These are phyloP conservation scores for Lumnitzera racemosa DNA, from an alignment of 345 rosid species.

Conservation along the genomic window DNA sequence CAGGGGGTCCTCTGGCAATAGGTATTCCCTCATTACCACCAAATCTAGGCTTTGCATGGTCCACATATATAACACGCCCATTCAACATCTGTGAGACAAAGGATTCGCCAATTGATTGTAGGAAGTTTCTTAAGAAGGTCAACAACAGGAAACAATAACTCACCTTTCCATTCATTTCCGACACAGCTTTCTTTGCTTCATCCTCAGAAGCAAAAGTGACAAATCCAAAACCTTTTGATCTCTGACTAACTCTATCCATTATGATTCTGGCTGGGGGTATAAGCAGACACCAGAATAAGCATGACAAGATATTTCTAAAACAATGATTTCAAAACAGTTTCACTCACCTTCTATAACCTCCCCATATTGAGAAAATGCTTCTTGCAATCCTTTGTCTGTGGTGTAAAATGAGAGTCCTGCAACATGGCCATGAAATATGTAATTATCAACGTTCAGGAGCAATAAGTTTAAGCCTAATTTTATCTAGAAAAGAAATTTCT, in stretches of 20 bases:
- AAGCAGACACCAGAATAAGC: background rate
- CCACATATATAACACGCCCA: conserved; percentile 66
- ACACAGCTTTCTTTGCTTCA: conserved; percentile 59
- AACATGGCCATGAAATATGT: background rate
- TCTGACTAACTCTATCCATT: conserved; percentile 52
- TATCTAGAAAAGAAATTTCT: background rate
- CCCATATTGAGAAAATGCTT: conserved; percentile 70
- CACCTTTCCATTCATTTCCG: conserved; percentile 72
- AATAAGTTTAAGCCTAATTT: background rate
- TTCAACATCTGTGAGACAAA: conserved; percentile 34
- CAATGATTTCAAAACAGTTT: background rate
- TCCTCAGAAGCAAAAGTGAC: conserved; percentile 76
- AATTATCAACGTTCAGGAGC: background rate
- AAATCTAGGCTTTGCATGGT: conserved; percentile 54
- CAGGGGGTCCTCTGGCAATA: conserved; percentile 85
- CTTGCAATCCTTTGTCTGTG: conserved; percentile 52
- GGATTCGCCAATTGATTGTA: background rate
- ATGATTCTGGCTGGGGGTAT: conserved; percentile 47
- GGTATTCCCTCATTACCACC: conserved; percentile 33
- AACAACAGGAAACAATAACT: background rate
- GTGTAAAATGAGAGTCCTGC: conserved; percentile 72
- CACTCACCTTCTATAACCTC: conserved; percentile 81
- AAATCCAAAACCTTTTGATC: conserved; percentile 79
- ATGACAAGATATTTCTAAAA: background rate
- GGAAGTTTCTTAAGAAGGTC: background rate